Evolutionary conservation across 2,329 filamentous ascomycete genomes (phyloP), one percentile per base, ranked within the genome.

Genomic region (Neofusicoccum cordaticola): DNA sequence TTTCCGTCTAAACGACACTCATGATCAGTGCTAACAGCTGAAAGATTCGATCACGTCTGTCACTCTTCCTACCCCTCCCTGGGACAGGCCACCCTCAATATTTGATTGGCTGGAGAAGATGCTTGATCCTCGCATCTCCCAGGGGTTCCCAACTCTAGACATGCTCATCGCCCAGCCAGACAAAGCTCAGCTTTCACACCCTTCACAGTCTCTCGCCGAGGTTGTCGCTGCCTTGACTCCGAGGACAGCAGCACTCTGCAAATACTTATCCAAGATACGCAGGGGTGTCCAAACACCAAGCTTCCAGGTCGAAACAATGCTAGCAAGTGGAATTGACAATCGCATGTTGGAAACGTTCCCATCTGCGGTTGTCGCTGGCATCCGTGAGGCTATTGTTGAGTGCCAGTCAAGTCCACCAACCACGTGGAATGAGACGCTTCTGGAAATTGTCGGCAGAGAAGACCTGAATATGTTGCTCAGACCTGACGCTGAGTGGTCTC

Each of bases 351-450:
- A 96, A 67, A 93, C 91, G 0, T 81, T 98, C 1, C 94, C 95
- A 1, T 92, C 96, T 75, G 88, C 91, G 31, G 83, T 97, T n/a
- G 85, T 91, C 62, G 86, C 89, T 2, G 90, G 91, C 0, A 81
- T 98, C 13, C 89, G 90, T 73, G 93, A 98, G 78, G 88, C 90
- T 4, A 92, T 98, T 45, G 86, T 89, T n/a, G 84, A 87, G 67
- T 96, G 92, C 68, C 93, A 97, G 74, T 85, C 88, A n/a, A 86
- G 87, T 66, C 94, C 94, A 17, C 91, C 93, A 9, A 85, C 88
- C 0, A 86, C 84, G 1, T 98, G 94, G 93, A 83, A 86, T 13
- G 83, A 84, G 47, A 84, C 86, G 1, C 80, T 96, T 5, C 83
- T 97, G 13, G 84, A 88, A 62, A 80, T 97, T 4, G 87, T 97